These are phyloP conservation scores for Pichia sorboxylosa DNA, from an alignment of 1,139 yeast species.

Conservation along the genomic window DNA sequence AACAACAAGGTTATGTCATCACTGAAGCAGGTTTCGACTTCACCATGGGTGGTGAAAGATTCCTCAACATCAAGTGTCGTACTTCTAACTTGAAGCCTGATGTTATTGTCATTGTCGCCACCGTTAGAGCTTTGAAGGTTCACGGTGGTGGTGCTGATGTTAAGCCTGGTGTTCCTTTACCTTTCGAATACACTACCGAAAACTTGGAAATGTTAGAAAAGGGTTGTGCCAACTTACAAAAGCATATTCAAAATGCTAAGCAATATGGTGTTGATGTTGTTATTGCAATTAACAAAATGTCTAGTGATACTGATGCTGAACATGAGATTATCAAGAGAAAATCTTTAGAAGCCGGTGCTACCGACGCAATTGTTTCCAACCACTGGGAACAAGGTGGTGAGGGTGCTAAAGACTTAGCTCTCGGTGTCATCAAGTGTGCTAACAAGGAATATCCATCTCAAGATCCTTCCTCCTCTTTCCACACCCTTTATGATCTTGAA, in stretches of 20 bases:
- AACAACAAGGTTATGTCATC: constrained; percentile 58
- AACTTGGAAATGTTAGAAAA: constrained; percentile 69
- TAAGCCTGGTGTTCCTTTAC: constrained; percentile 68
- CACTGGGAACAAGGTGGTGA: constrained; percentile 98
- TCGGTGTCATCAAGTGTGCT: constrained; percentile 73
- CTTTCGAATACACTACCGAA: constrained; percentile 55
- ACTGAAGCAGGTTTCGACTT: constrained; percentile 84
- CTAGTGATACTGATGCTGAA: constrained; percentile 74
- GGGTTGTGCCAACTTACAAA: constrained; percentile 85
- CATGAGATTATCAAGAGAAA: constrained; percentile 76
- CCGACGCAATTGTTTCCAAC: constrained; percentile 85
- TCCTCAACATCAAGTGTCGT: constrained; percentile 70
- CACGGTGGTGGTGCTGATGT: constrained; percentile 84
- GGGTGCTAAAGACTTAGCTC: constrained; percentile 83
- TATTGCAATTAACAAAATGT: constrained; percentile 90
- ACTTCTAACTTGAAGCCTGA: constrained; percentile 64
- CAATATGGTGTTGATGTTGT: constrained; percentile 87
- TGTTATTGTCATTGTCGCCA: constrained; percentile 67
- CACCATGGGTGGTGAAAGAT: constrained; percentile 84
- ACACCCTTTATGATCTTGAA: constrained; percentile 63
- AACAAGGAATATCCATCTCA: constrained; percentile 29
- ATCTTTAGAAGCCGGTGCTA: constrained; percentile 87
- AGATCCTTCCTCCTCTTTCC: constrained; percentile 25
- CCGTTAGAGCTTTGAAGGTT: constrained; percentile 65
- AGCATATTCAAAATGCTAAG: constrained; percentile 82